phyloP scores from a whole-genome alignment of 2,329 filamentous ascomycete species.

The Aspergillus japonicus region DNA sequence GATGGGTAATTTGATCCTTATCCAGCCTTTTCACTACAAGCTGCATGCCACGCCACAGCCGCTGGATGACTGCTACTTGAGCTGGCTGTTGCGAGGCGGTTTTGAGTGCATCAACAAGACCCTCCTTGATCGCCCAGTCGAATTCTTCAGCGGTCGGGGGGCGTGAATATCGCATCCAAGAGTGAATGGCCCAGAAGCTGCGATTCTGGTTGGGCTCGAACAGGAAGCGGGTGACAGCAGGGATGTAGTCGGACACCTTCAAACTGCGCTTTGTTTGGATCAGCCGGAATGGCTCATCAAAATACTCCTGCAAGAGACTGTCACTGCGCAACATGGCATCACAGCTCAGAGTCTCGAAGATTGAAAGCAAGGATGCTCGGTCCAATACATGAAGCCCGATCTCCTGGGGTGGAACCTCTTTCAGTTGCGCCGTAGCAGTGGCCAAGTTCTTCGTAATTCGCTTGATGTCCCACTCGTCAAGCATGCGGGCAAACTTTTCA shows the following conservation, averaged over 20 bases:
- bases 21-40: constrained; percentile 72
- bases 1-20: constrained; percentile 71
- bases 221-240: constrained; percentile 80
- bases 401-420: constrained; percentile 49
- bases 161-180: constrained; percentile 66
- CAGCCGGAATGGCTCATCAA: constrained; percentile 79
- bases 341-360: constrained; percentile 87
- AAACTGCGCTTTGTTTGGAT: constrained; percentile 77
- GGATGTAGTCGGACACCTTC: constrained; percentile 71
- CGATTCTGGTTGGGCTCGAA: constrained; percentile 69
- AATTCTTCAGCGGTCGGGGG: constrained; percentile 71
- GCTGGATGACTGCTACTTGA: constrained; percentile 57
- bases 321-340: constrained; percentile 68
- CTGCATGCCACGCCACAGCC: constrained; percentile 77
- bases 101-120: constrained; percentile 65
- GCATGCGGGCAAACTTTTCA: constrained; percentile 53
- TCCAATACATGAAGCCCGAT: constrained; percentile 54
- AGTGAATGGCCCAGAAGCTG: constrained; percentile 64
- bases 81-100: constrained; percentile 58
- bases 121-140: constrained; percentile 79
- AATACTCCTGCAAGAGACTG: constrained; percentile 56
- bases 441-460: constrained; percentile 61
- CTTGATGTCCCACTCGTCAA: constrained; percentile 61
- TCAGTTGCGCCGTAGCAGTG: constrained; percentile 57
- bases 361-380: constrained; percentile 67